Conservation (phyloP, 805 yeast genomes). For the Lipomyces orientalis region DNA sequence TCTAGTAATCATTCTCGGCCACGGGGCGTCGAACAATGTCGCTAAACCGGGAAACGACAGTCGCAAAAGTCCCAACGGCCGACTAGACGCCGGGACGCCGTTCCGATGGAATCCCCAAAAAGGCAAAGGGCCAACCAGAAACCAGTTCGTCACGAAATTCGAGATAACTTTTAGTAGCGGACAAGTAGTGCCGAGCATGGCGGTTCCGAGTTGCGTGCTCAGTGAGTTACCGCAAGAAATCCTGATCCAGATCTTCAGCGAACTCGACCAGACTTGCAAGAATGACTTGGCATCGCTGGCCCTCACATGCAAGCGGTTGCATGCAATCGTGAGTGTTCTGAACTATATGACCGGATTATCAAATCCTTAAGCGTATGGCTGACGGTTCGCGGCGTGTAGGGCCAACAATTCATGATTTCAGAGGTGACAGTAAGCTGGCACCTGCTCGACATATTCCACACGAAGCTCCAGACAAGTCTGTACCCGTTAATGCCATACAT, state of each 20-base stretch:
- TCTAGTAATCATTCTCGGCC: no score
- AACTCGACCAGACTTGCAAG: slow-evolving; percentile 5
- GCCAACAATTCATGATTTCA: slow-evolving; percentile 32
- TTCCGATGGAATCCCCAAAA: no score
- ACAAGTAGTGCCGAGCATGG: slow-evolving; percentile 7
- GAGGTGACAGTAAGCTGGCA: slow-evolving; percentile 29
- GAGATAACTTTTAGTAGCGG: not conserved
- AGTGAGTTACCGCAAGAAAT: slow-evolving; percentile 26
- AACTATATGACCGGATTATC: not conserved
- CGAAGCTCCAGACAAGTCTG: slow-evolving; percentile 14
- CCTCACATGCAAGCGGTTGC: slow-evolving; percentile 20
- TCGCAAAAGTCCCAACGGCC: no score
- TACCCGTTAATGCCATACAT: slow-evolving; percentile 21
- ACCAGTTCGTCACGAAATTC: no score
- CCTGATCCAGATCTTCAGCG: slow-evolving; percentile 15
- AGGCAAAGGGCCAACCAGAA: no score
- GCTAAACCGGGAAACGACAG: no score
- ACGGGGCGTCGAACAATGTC: no score
- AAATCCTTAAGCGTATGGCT: not conserved
- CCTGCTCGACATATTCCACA: slow-evolving; percentile 24
- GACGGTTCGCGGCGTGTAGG: slow-evolving; percentile 12
- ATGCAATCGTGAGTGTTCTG: slow-evolving; percentile 21
- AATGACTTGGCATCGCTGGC: slow-evolving; percentile 21
- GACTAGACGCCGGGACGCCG: no score
- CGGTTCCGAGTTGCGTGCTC: slow-evolving; percentile 14